Conservation (phyloP, 2,329 filamentous ascomycete species). For the Capronia coronata region DNA sequence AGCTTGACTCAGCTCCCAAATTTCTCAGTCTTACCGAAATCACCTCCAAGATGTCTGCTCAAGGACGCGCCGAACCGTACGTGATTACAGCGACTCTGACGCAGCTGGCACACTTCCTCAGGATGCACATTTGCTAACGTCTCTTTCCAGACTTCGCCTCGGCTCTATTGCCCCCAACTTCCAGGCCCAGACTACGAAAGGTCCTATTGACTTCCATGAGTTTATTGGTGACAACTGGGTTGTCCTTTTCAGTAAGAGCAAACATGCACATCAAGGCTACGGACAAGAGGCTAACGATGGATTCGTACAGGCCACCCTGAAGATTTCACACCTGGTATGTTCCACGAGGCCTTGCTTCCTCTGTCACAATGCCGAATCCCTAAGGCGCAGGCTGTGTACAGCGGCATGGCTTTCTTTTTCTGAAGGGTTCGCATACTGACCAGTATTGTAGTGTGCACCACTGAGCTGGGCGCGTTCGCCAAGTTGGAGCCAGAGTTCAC, state of each 20-base stretch:
- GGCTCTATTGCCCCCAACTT: slow-evolving; percentile 64
- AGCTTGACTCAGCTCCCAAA: not conserved
- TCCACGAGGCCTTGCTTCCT: not conserved
- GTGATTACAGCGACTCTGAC: slow-evolving; percentile 4
- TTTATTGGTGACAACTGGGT: slow-evolving; percentile 66
- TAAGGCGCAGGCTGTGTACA: not conserved
- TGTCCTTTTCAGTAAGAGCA: slow-evolving; percentile 50
- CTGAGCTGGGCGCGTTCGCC: slow-evolving; percentile 57
- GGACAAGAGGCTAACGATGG: not conserved
- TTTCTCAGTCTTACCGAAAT: not conserved
- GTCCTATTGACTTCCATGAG: slow-evolving; percentile 64
- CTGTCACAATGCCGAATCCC: not conserved
- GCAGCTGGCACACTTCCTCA: not conserved
- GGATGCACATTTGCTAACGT: slow-evolving; percentile 6
- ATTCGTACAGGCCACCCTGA: slow-evolving; percentile 39
- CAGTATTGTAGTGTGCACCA: slow-evolving; percentile 43
- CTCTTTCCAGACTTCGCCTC: slow-evolving; percentile 50
- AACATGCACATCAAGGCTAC: not conserved
- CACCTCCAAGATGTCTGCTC: slow-evolving; percentile 19
- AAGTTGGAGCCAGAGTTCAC: slow-evolving; percentile 59
- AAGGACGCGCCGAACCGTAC: slow-evolving; percentile 26
- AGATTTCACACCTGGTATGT: slow-evolving; percentile 29
- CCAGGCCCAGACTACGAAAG: slow-evolving; percentile 60
- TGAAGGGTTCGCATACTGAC: not conserved
- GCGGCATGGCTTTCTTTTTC: too few relatives aligned